Conservation (phyloP, 805 yeast species). For the Saccharomyces cerevisiae region DNA sequence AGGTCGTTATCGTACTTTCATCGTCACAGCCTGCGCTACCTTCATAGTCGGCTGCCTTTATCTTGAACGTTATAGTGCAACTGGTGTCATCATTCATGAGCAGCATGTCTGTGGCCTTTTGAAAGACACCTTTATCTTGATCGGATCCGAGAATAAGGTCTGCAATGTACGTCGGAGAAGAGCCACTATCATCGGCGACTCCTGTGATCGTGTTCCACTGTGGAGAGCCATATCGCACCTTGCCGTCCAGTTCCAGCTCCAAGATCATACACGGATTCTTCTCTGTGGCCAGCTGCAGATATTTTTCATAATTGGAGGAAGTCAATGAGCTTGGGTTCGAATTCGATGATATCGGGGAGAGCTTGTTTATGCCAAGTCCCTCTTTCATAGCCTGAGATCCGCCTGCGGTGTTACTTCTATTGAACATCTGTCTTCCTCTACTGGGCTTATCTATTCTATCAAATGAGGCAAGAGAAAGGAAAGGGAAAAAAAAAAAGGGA, state of each 20-base stretch:
- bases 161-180: constrained; percentile 39
- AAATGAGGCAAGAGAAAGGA: background rate
- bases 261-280: constrained; percentile 68
- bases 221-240: constrained; percentile 62
- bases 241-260: constrained; percentile 76
- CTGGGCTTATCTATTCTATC: background rate
- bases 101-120: constrained; percentile 65
- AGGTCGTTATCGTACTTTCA: constrained; percentile 53
- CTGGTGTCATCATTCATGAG: constrained; percentile 56
- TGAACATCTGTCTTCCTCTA: background rate
- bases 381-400: background rate
- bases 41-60: constrained; percentile 7
- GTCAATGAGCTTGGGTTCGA: constrained; percentile 8
- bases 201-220: constrained; percentile 79
- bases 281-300: constrained; percentile 55
- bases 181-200: constrained; percentile 30
- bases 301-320: constrained; percentile 36
- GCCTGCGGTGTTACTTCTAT: background rate
- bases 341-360: background rate
- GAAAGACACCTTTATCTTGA: constrained; percentile 59
- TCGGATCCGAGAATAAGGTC: constrained; percentile 56
- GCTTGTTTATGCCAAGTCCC: background rate
- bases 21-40: background rate
- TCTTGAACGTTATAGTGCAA: constrained; percentile 67
- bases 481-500: background rate